Conservation (phyloP, 345 rosid genomes). For the Eutrema japonicum region DNA sequence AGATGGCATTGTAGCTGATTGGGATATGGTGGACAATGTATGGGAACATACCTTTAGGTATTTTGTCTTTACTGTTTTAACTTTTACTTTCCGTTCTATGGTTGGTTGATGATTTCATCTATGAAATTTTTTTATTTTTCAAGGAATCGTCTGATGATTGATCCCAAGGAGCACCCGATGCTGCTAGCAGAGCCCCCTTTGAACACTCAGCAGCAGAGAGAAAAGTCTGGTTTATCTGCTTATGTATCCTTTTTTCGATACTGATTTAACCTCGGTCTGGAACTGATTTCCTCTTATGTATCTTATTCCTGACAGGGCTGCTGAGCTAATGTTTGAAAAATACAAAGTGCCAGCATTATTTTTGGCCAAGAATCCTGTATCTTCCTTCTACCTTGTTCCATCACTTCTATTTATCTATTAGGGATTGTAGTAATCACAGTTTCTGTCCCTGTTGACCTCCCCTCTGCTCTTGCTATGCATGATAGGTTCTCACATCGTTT, state of each 20-base stretch:
- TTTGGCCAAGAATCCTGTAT: conserved; percentile 93
- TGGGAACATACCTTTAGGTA: conserved; percentile 97
- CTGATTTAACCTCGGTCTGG: conserved; percentile 3
- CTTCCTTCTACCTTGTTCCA: conserved; percentile 36
- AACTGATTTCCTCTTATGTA: conserved; percentile 14
- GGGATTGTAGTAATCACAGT: not conserved
- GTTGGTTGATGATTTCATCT: conserved; percentile 17
- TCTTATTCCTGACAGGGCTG: conserved; percentile 58
- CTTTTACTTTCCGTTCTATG: not conserved
- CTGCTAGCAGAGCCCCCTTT: conserved; percentile 87
- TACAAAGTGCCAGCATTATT: conserved; percentile 87
- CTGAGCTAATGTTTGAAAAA: conserved; percentile 91
- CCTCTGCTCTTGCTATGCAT: not conserved
- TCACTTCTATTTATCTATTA: not conserved
- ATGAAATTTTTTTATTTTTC: conserved; percentile 1
- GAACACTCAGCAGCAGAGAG: conserved; percentile 83
- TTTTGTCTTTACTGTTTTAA: not conserved
- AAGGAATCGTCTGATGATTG: conserved; percentile 81
- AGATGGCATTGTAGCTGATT: conserved; percentile 83
- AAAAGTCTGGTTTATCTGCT: conserved; percentile 51
- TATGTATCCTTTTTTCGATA: not conserved
- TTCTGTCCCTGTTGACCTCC: not conserved
- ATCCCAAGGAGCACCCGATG: conserved; percentile 96
- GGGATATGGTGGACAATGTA: conserved; percentile 85
- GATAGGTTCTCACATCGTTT: conserved; percentile 88